Evolutionary conservation across 352 stramenopile genomes (phyloP).

Genomic region (Pythium scleroteichum): DNA sequence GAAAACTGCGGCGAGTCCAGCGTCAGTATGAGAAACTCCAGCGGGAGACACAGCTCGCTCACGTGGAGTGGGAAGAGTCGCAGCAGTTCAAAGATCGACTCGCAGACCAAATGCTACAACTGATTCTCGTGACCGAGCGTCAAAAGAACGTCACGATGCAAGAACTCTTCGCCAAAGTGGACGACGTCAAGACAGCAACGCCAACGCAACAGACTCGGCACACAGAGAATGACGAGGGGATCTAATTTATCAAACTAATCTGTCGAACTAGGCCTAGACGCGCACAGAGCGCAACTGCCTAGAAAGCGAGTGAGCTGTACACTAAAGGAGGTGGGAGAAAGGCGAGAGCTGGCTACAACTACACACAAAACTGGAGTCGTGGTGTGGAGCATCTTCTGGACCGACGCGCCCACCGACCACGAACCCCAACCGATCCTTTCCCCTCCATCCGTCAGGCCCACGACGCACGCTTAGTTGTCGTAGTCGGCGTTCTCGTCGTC

Average conservation of each 20-base stretch:
- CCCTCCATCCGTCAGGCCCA: neutral
- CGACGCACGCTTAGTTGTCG: conserved; percentile 22
- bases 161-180: conserved; percentile 69
- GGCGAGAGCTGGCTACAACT: conserved; percentile 14
- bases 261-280: conserved; percentile 15
- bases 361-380: conserved; percentile 20
- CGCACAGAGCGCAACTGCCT: conserved; percentile 1
- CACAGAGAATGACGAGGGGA: conserved; percentile 17
- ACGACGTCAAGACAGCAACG: conserved; percentile 15
- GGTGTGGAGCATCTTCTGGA: conserved; percentile 12
- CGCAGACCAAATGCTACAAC: conserved; percentile 73
- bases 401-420: neutral
- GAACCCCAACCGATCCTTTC: conserved; percentile 2
- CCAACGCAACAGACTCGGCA: neutral
- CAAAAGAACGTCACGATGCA: conserved; percentile 78
- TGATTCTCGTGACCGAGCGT: conserved; percentile 63
- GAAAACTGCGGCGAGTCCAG: conserved; percentile 37
- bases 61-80: conserved; percentile 68
- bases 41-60: conserved; percentile 51
- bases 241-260: conserved; percentile 40
- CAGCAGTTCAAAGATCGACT: conserved; percentile 77
- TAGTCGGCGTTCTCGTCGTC: conserved; percentile 18
- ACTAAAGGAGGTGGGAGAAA: conserved; percentile 6
- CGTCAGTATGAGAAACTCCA: conserved; percentile 41
- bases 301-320: conserved; percentile 14